Conservation (phyloP, 2,329 filamentous ascomycete genomes). For the Aspergillus novoparasiticus region DNA sequence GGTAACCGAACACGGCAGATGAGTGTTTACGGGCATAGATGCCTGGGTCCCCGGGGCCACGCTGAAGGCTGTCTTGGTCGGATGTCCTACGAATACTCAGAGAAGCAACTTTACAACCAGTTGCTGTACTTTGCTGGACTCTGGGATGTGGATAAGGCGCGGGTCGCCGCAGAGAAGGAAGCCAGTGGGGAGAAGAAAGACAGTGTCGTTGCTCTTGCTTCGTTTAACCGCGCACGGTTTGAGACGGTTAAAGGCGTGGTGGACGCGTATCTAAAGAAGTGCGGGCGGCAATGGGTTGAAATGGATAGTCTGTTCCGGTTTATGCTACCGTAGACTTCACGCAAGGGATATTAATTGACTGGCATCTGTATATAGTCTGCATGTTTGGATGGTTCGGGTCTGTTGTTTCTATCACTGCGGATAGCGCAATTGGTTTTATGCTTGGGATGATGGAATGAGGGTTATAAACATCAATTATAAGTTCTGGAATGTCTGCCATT, state of each 20-base stretch:
- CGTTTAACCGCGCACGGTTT: constrained; percentile 81
- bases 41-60: constrained; percentile 82
- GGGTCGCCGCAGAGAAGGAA: constrained; percentile 53
- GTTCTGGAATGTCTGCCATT: background rate
- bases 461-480: constrained; percentile 9
- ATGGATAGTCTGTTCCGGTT: constrained; percentile 83
- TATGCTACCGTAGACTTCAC: constrained; percentile 48
- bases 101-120: constrained; percentile 94
- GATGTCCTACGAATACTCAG: constrained; percentile 85
- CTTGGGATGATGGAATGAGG: constrained; percentile 17
- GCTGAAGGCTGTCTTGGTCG: constrained; percentile 80
- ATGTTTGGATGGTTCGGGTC: constrained; percentile 6
- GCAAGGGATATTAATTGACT: constrained; percentile 16
- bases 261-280: constrained; percentile 83
- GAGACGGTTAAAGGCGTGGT: constrained; percentile 74
- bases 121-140: constrained; percentile 81
- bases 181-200: constrained; percentile 60
- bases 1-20: constrained; percentile 86
- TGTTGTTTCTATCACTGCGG: constrained; percentile 11
- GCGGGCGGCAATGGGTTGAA: constrained; percentile 87
- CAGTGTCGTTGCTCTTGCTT: constrained; percentile 70
- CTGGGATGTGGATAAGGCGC: constrained; percentile 87
- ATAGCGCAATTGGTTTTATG: constrained; percentile 12
- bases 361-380: constrained; percentile 29
- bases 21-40: constrained; percentile 87